Conservation (phyloP, 2,329 filamentous ascomycete species). For the Diaporthe sp. region DNA sequence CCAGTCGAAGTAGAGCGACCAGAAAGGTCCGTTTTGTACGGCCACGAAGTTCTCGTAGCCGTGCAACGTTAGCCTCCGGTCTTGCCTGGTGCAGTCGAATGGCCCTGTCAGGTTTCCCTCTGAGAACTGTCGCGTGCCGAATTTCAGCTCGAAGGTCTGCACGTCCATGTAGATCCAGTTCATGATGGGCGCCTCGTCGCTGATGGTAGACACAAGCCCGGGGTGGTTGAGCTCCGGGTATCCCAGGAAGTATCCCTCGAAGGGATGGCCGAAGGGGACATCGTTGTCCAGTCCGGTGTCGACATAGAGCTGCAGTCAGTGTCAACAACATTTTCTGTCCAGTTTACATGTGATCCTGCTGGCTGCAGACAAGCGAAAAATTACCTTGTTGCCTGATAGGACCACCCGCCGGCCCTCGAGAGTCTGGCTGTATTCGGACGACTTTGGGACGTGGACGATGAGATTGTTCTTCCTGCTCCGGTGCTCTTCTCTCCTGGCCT, state of each 20-base stretch:
- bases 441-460: conserved; percentile 61
- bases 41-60: conserved; percentile 66
- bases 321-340: not conserved
- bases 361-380: not conserved
- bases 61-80: conserved; percentile 63
- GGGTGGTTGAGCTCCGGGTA: conserved; percentile 64
- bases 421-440: conserved; percentile 57
- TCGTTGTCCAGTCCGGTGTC: conserved; percentile 54
- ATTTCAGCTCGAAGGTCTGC: conserved; percentile 61
- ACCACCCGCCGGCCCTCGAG: conserved; percentile 62
- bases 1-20: conserved; percentile 63
- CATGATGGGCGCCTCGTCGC: conserved; percentile 61
- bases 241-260: conserved; percentile 70
- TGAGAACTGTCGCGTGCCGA: conserved; percentile 59
- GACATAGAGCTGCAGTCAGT: conserved; percentile 57
- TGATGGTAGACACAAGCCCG: conserved; percentile 63
- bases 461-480: conserved; percentile 63
- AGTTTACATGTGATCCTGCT: not conserved
- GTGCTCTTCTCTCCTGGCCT: conserved; percentile 61
- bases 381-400: conserved; percentile 59
- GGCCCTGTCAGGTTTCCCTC: conserved; percentile 61
- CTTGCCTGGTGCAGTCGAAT: conserved; percentile 67
- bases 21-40: conserved; percentile 60
- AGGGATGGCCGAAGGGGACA: conserved; percentile 61
- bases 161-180: conserved; percentile 66